These are phyloP conservation scores for Erythrophleum ivorense DNA, from an alignment of 331 rosid species.

Conservation along the genomic window DNA sequence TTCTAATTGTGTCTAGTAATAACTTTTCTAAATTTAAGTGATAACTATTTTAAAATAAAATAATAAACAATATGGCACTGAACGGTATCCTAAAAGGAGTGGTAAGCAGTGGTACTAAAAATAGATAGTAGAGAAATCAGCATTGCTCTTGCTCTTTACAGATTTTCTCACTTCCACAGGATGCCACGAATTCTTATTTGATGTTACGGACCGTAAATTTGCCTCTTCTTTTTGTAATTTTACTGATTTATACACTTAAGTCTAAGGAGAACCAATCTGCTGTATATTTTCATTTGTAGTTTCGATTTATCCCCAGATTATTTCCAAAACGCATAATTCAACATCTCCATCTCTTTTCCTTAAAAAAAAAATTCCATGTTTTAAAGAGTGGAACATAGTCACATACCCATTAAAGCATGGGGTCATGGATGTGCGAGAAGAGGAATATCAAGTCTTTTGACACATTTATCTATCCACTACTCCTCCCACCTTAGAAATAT, in stretches of 20 bases:
- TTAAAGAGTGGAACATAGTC: not conserved
- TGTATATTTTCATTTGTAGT: not conserved
- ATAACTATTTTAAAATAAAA: not conserved
- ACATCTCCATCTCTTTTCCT: not conserved
- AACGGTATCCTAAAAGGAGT: not conserved
- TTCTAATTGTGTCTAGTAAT: not conserved
- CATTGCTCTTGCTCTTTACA: conserved; percentile 18
- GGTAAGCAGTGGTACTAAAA: not conserved
- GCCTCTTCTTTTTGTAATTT: not conserved
- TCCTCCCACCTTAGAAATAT: not conserved
- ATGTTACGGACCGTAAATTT: not conserved
- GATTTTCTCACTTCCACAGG: not conserved
- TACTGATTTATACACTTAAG: not conserved
- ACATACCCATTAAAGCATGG: not conserved
- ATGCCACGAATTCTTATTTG: not conserved
- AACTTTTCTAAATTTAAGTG: not conserved
- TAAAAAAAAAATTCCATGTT: not conserved
- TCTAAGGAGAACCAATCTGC: not conserved
- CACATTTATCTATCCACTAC: not conserved
- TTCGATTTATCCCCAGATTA: not conserved
- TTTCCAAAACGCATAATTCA: not conserved
- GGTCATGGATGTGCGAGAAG: not conserved
- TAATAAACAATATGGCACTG: not conserved
- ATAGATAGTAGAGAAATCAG: not conserved
- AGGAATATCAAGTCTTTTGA: not conserved